These are phyloP conservation scores for Botryotinia narcissicola DNA, from an alignment of 2,329 filamentous ascomycete species.

Conservation along the genomic window DNA sequence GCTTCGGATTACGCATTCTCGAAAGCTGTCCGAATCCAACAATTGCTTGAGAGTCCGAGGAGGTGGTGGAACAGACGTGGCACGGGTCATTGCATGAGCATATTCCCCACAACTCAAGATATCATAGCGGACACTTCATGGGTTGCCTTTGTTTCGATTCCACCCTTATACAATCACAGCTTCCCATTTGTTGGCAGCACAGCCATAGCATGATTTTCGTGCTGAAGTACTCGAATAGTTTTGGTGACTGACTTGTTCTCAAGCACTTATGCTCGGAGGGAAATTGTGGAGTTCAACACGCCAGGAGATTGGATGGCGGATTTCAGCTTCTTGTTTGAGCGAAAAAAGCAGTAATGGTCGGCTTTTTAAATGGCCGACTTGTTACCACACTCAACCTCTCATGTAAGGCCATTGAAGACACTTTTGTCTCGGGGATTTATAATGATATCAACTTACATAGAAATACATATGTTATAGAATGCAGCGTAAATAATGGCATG, in stretches of 20 bases:
- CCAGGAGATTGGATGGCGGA: not conserved
- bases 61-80: not conserved
- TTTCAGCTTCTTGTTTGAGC: not conserved
- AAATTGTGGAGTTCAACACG: not conserved
- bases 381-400: not conserved
- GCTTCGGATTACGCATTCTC: not conserved
- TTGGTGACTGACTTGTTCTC: not conserved
- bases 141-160: not conserved
- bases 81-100: not conserved
- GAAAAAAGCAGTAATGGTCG: not conserved
- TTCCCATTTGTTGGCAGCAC: not conserved
- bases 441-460: not conserved
- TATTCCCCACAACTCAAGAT: not conserved
- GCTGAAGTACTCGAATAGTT: not conserved
- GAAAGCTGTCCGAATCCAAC: not conserved
- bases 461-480: no score
- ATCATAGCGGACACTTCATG: not conserved
- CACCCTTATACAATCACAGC: not conserved
- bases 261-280: not conserved
- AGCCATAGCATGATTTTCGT: not conserved
- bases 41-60: not conserved
- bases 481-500: no score
- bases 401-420: not conserved
- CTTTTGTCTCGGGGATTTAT: not conserved
- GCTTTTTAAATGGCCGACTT: not conserved